These are phyloP conservation scores for Rhodotorula diobovata DNA, from an alignment of 768 basidiomycete species.

Conservation along the genomic window DNA sequence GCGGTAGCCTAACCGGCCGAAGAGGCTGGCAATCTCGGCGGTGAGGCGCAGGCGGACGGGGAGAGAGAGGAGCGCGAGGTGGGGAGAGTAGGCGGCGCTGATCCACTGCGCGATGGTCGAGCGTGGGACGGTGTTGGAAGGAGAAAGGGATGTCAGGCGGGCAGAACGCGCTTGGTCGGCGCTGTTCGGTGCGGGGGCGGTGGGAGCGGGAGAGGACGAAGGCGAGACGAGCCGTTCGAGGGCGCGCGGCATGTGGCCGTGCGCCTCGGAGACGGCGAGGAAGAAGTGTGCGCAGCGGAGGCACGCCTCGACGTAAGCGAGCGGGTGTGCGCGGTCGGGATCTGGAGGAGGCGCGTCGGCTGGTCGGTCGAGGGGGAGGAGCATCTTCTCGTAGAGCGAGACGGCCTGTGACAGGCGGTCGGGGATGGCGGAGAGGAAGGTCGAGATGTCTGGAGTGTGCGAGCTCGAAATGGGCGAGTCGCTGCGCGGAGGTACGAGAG, in stretches of 20 bases:
- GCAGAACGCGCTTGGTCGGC: conserved; percentile 1
- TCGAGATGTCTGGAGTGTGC: conserved; percentile 19
- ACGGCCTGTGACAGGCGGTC: conserved; percentile 37
- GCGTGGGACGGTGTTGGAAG: conserved; percentile 34
- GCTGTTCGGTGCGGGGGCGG: conserved; percentile 32
- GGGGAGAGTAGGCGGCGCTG: conserved; percentile 30
- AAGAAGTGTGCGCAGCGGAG: conserved; percentile 70
- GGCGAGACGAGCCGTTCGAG: conserved; percentile 76
- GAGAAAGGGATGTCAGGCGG: conserved; percentile 19
- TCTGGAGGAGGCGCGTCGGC: conserved; percentile 56
- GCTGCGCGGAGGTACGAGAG: conserved; percentile 45
- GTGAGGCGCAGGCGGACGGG: conserved; percentile 65
- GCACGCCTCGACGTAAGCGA: conserved; percentile 63
- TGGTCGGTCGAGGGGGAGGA: conserved; percentile 45
- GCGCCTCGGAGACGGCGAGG: conserved; percentile 55
- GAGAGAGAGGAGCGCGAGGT: conserved; percentile 66
- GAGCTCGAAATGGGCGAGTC: conserved; percentile 4
- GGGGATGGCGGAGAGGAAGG: conserved; percentile 40
- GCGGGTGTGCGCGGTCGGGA: conserved; percentile 51
- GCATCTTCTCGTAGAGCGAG: conserved; percentile 38
- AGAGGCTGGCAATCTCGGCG: conserved; percentile 68
- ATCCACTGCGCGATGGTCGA: conserved; percentile 30
- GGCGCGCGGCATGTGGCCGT: conserved; percentile 71
- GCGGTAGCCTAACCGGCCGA: conserved; percentile 72
- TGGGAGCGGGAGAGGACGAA: conserved; percentile 48